Conservation (phyloP, 306 rosid species). For the Malus orientalis region DNA sequence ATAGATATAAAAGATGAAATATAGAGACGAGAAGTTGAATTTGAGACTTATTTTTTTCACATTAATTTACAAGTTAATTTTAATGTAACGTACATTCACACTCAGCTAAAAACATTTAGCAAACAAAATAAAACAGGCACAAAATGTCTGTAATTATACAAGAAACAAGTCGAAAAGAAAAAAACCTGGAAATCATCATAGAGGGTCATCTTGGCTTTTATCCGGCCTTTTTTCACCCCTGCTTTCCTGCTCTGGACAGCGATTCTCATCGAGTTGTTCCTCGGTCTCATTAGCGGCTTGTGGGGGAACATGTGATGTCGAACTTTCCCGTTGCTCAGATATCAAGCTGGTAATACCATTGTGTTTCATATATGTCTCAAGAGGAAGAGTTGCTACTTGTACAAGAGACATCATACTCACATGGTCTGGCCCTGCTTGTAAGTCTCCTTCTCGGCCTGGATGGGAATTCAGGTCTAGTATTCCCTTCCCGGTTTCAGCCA, state of each 20-base stretch:
- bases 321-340: slow-evolving; percentile 60
- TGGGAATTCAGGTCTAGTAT: slow-evolving; percentile 72
- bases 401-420: slow-evolving; percentile 77
- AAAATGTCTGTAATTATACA: slow-evolving; percentile 12
- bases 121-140: slow-evolving; percentile 7
- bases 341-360: slow-evolving; percentile 82
- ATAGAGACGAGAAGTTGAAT: no score
- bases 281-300: slow-evolving; percentile 57
- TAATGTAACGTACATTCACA: neutral
- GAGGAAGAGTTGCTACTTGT: slow-evolving; percentile 76
- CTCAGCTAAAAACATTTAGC: neutral
- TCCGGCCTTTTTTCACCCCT: slow-evolving; percentile 53
- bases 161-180: neutral
- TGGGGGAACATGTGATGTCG: slow-evolving; percentile 45
- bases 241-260: slow-evolving; percentile 47
- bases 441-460: slow-evolving; percentile 62
- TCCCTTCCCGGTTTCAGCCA: slow-evolving; percentile 59
- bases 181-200: slow-evolving; percentile 22
- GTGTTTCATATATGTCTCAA: slow-evolving; percentile 72
- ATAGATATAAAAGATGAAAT: no score
- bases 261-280: slow-evolving; percentile 48
- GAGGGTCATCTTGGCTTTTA: slow-evolving; percentile 43
- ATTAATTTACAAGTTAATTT: neutral
- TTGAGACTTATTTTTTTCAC: neutral
- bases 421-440: slow-evolving; percentile 35